These are phyloP conservation scores for Cladosporium sp. DNA, from an alignment of 2,329 filamentous ascomycete genomes.

Conservation along the genomic window DNA sequence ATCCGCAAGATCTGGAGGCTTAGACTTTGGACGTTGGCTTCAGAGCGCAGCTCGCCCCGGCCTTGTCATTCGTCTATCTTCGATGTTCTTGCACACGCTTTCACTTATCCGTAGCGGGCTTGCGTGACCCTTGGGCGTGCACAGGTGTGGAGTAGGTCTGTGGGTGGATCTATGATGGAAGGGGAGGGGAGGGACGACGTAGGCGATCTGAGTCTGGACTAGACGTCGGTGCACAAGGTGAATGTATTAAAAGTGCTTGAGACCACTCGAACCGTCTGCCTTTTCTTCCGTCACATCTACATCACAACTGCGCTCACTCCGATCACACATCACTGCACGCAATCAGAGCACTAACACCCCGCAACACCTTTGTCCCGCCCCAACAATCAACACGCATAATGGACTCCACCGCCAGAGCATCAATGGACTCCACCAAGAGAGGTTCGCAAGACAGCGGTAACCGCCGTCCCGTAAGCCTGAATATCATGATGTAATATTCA, in stretches of 20 bases:
- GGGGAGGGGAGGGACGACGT: background rate
- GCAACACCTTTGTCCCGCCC: background rate
- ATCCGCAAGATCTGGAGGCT: background rate
- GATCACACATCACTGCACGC: background rate
- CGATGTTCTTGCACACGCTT: background rate
- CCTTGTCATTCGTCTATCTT: background rate
- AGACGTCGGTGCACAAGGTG: background rate
- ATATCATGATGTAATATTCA: too few species aligned
- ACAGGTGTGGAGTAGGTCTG: background rate
- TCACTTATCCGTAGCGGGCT: background rate
- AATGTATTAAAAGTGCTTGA: background rate
- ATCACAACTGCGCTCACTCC: too few species aligned
- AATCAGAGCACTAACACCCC: background rate
- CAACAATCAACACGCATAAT: background rate
- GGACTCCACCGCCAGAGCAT: background rate
- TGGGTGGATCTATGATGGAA: background rate
- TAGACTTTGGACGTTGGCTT: background rate
- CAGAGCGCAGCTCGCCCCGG: background rate
- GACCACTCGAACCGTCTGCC: background rate
- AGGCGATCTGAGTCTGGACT: background rate
- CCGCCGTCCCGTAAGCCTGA: background rate
- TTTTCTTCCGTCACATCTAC: background rate
- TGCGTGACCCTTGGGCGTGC: background rate
- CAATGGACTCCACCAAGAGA: background rate
- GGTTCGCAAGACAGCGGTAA: background rate